Percentiles rank a stretch among this genome's conserved stretches.
Evolutionary conservation across 2,329 filamentous ascomycete genomes (phyloP).

Genomic region (Apiospora phragmitis): DNA sequence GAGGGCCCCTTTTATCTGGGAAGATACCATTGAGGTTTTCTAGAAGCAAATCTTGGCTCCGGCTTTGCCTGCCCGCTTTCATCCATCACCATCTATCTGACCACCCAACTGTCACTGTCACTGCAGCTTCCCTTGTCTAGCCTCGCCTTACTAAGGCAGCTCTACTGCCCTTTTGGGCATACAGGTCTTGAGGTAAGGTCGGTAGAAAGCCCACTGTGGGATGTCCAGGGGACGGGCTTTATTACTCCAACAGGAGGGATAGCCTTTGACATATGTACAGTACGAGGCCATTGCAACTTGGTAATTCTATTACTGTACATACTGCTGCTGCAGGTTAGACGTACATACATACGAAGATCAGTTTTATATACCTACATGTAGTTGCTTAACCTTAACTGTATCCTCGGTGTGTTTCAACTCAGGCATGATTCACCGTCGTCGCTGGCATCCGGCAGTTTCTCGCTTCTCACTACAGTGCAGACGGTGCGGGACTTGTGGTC

Average conservation of each 20-base stretch:
- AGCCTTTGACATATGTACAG: background rate
- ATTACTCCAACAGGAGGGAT: background rate
- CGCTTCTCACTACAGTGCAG: background rate
- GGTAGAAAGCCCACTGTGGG: background rate
- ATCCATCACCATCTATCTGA: background rate
- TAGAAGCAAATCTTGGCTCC: slow-evolving; percentile 7
- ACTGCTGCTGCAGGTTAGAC: background rate
- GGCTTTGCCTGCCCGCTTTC: slow-evolving; percentile 2
- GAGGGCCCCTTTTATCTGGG: background rate
- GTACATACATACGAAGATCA: background rate
- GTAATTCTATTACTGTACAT: background rate
- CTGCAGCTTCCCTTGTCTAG: slow-evolving; percentile 1
- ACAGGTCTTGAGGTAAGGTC: no score
- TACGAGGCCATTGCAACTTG: background rate
- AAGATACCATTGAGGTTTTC: background rate
- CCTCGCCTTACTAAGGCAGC: background rate
- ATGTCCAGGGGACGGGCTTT: background rate
- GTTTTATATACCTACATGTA: background rate
- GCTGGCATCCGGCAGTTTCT: background rate
- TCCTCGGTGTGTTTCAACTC: slow-evolving; percentile 1
- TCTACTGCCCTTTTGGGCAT: background rate
- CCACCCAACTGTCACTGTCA: background rate
- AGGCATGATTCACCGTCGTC: background rate
- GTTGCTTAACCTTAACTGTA: slow-evolving; percentile 1
- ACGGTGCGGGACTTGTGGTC: slow-evolving; percentile 1